Base-by-base conservation (phyloP, 1,284 basidiomycete genomes). In the Athelia sp. region DNA sequence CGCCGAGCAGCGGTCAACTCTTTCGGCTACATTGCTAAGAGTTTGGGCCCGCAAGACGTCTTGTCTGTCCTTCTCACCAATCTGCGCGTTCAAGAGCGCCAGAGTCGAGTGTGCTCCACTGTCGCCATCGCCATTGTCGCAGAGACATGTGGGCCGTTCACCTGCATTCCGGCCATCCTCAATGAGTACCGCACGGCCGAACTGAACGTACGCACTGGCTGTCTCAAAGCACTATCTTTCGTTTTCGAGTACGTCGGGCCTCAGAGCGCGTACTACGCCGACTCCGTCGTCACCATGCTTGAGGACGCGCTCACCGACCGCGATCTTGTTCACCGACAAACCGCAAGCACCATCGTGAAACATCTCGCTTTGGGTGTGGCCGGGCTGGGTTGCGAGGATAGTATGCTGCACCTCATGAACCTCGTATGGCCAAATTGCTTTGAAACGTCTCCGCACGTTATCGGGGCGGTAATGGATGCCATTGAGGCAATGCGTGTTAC, bases 221-320 rank as follows among this genome's bases (percentile, higher is more conserved):
- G 96, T 81, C 77, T 99, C 54, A 99, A 99, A 68, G 95, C 97
- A 1, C 78, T 99, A 23, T 94, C 95, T 3, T 99, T 98, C 77
- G 89, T 99, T 52, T 99, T 99, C 64, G 97, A 99, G 76, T 99
- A 99, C 63, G 96, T 99, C 60, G 97, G 97, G n/a, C 97, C 98
- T 36, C 96, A 98, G 75, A 95, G 93, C 23, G 96, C 97, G 34
- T 97, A 98, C 73, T 99, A 99, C 66, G 90, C 90, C 62, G 93
- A 98, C 70, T 96, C 93, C 1, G 93, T 98, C 17, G 90, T 98
- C 49, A 95, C 93, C 11, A 94, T 98, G 79, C 82, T 99, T 40
- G 97, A 99, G 69, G 97, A 99, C 59, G 95, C 96, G 1, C 78
- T 99, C 47, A 99, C 95, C 15, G 97, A 99, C 67, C 89, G 97